Conservation (phyloP, 176 grass and related monocot species). For the Lolium multiflorum region DNA sequence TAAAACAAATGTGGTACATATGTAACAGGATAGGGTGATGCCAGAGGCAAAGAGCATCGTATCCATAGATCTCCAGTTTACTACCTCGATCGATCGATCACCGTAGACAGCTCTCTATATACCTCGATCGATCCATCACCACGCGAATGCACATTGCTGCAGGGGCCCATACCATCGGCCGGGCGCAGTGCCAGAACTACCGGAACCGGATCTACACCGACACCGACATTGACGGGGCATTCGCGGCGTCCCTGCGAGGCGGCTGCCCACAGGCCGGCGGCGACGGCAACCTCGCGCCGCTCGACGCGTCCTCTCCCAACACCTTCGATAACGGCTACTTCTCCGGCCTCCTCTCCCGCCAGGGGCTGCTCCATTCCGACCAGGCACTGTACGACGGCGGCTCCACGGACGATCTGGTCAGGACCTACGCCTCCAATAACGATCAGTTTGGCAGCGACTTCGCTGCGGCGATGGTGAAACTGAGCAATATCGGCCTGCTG, state of each 20-base stretch:
- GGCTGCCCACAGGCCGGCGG: constrained; percentile 58
- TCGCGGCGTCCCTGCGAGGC: constrained; percentile 44
- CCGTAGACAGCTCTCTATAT: too few species aligned
- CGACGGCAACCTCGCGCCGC: constrained; percentile 38
- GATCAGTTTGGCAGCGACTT: constrained; percentile 44
- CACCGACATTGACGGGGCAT: constrained; percentile 56
- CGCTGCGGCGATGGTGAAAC: constrained; percentile 51
- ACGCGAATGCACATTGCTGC: neutral
- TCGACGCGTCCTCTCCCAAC: constrained; percentile 45
- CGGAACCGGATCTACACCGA: constrained; percentile 74
- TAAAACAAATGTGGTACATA: too few species aligned
- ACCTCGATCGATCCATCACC: too few species aligned
- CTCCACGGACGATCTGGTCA: constrained; percentile 37
- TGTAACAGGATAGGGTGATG: too few species aligned
- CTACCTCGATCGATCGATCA: too few species aligned
- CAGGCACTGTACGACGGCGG: constrained; percentile 59
- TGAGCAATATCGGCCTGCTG: constrained; percentile 47
- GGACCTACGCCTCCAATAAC: constrained; percentile 27
- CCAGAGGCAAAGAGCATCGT: too few species aligned
- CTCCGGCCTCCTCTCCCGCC: constrained; percentile 34
- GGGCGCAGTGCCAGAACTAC: constrained; percentile 59
- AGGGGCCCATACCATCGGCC: constrained; percentile 87
- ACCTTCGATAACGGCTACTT: constrained; percentile 67
- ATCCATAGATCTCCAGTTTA: too few species aligned
- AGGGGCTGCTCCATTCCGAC: constrained; percentile 64